These are phyloP conservation scores for Hygrocybe coccinea DNA, from an alignment of 768 basidiomycete species.

Conservation along the genomic window DNA sequence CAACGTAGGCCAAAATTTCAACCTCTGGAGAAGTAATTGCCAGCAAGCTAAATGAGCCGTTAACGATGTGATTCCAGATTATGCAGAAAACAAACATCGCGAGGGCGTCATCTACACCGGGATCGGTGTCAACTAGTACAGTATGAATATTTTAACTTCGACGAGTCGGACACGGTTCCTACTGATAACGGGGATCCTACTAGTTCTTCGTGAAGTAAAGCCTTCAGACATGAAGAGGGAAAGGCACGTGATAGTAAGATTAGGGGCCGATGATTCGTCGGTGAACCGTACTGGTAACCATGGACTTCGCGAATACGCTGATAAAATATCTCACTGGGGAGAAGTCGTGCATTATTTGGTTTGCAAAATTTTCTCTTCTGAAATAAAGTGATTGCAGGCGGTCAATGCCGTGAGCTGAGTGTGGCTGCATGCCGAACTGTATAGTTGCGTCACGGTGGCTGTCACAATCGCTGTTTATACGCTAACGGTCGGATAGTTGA, in stretches of 20 bases:
- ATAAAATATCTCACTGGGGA: no score
- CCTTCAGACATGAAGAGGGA: background rate
- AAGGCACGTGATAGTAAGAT: no score
- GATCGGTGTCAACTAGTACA: slow-evolving; percentile 71
- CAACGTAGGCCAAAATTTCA: slow-evolving; percentile 68
- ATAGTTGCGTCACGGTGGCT: slow-evolving; percentile 65
- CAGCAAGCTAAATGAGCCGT: slow-evolving; percentile 45
- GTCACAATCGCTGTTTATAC: slow-evolving; percentile 36
- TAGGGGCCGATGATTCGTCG: no score
- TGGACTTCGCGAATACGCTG: no score
- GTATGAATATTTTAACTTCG: background rate
- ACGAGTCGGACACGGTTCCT: slow-evolving; percentile 19
- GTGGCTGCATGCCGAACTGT: slow-evolving; percentile 50
- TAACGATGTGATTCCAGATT: background rate
- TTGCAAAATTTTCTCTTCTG: no score
- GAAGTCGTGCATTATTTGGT: no score
- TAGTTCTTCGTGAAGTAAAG: background rate
- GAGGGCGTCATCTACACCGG: slow-evolving; percentile 77
- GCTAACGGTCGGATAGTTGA: background rate
- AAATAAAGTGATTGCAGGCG: no score
- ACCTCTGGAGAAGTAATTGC: slow-evolving; percentile 82
- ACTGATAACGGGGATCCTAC: slow-evolving; percentile 63
- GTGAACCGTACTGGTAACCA: no score
- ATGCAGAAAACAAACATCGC: slow-evolving; percentile 54
- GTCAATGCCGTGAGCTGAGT: no score